Evolutionary conservation across 805 yeast genomes (phyloP).

Genomic region (Saccharomyces eubayanus): DNA sequence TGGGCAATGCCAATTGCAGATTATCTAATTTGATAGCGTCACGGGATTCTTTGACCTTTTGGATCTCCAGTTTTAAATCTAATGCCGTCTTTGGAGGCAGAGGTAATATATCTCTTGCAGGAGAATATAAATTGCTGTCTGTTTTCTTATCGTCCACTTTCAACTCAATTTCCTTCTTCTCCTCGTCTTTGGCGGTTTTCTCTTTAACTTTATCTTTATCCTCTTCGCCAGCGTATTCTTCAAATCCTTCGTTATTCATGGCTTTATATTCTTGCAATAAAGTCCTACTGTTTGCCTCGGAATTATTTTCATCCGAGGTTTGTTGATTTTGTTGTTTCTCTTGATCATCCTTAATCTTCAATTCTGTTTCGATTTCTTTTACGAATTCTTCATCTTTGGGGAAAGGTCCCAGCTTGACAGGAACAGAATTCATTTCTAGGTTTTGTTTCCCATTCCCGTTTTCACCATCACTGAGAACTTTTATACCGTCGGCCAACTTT

Average conservation of each 20-base stretch:
- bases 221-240: slow-evolving; percentile 8
- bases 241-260: slow-evolving; percentile 39
- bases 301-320: neutral
- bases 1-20: slow-evolving; percentile 74
- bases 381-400: slow-evolving; percentile 82
- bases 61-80: slow-evolving; percentile 73
- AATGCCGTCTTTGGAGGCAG: slow-evolving; percentile 73
- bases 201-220: slow-evolving; percentile 19
- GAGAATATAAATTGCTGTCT: slow-evolving; percentile 44
- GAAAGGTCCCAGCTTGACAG: slow-evolving; percentile 71
- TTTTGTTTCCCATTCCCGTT: slow-evolving; percentile 27
- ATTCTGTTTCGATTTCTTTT: slow-evolving; percentile 76
- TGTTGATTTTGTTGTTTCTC: slow-evolving; percentile 34
- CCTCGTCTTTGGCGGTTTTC: slow-evolving; percentile 2
- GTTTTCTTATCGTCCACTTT: slow-evolving; percentile 1
- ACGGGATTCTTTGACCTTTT: slow-evolving; percentile 74
- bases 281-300: slow-evolving; percentile 30
- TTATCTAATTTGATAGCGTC: slow-evolving; percentile 61
- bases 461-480: slow-evolving; percentile 19
- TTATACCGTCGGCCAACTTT: slow-evolving; percentile 28
- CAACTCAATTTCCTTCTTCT: slow-evolving; percentile 4
- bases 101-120: slow-evolving; percentile 68
- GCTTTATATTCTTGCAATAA: slow-evolving; percentile 61
- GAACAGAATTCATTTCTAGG: slow-evolving; percentile 27
- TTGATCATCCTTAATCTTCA: slow-evolving; percentile 69